Evolutionary conservation across 768 basidiomycete genomes (phyloP), one percentile per base, ranked within the genome.

Genomic region (Rhodotorula sphaerocarpa): DNA sequence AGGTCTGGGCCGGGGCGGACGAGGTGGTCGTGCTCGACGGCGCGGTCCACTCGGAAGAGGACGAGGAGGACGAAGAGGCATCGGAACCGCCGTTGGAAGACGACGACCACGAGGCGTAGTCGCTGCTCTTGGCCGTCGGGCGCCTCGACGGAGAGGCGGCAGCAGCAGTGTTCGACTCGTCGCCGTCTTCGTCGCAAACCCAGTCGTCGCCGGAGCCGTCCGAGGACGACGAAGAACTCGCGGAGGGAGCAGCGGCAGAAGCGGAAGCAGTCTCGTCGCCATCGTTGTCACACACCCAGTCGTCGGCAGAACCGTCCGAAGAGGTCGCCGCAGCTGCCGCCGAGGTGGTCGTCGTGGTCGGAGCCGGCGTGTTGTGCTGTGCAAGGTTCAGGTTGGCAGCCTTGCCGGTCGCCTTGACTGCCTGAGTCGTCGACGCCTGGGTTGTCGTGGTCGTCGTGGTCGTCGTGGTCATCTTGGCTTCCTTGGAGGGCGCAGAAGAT

Each of bases 201-300:
- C 39, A 9, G 39, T 43, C 20, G n/a, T 11, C 39, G 39, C 10
- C 39, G 39, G 20, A 41, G 39, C 39, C 12, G 39, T 20, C 39
- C 39, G n/a, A n/a, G n/a, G n/a, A n/a, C n/a, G n/a, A n/a, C 45
- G 27, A 30, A 27, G 47, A 48, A 11, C 21, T 30, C 33, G 43
- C 25, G 39, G 16, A 25, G 27, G 45, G 39, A 20, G 44, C 52
- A 3, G 54, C 52, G 3, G 30, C 21, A 16, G 59, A 61, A 11
- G 39, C 42, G 41, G 50, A 50, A 12, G 50, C 25, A 14, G 48
- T 25, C 15, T 50, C 53, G 2, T 51, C 60, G 7, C n/a, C n/a
- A n/a, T 41, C 60, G 45, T 61, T 47, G 50, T 51, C 50, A n/a
- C 50, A 65, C 6, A 65, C 52, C 58, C 63, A 65, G 54, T 65